A percentile compares a stretch with the other conserved stretches of the same genome.
Evolutionary conservation across 306 rosid genomes (phyloP).

Genomic region (Inga oerstediana): DNA sequence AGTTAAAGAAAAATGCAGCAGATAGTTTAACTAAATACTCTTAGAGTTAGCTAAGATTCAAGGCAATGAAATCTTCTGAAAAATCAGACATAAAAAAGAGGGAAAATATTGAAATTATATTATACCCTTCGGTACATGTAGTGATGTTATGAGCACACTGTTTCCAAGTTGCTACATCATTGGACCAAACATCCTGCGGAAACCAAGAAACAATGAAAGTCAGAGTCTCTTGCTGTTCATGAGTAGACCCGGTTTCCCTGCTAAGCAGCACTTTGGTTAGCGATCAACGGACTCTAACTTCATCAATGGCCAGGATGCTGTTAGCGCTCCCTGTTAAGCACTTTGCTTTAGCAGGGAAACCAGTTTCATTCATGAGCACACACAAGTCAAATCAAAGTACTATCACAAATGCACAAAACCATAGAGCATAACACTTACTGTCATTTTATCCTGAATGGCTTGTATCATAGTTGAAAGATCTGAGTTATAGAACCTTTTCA

Average conservation of each 20-base stretch:
- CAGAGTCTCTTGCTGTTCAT: neutral
- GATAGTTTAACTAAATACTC: neutral
- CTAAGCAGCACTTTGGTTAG: no score
- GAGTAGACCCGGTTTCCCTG: no score
- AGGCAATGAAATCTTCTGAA: neutral
- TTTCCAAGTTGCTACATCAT: slow-evolving; percentile 57
- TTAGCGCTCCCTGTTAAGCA: neutral
- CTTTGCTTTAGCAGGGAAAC: no score
- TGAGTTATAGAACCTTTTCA: slow-evolving; percentile 69
- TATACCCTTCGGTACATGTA: slow-evolving; percentile 73
- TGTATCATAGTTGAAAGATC: slow-evolving; percentile 73
- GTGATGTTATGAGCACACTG: slow-evolving; percentile 62
- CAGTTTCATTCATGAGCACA: no score
- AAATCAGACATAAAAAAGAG: neutral
- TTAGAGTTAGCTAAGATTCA: neutral
- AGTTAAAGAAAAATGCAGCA: neutral
- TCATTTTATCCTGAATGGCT: slow-evolving; percentile 69
- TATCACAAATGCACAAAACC: slow-evolving; percentile 19
- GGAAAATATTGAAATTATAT: slow-evolving; percentile 4
- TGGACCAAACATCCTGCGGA: slow-evolving; percentile 68
- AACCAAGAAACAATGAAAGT: slow-evolving; percentile 1
- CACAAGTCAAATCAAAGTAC: neutral
- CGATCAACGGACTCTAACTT: no score
- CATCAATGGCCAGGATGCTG: no score
- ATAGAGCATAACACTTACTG: slow-evolving; percentile 42